Percentiles rank a stretch among this genome's conserved stretches.
phyloP scores from a whole-genome alignment of 179 eudicot genomes.

The Carnegiea gigantea region DNA sequence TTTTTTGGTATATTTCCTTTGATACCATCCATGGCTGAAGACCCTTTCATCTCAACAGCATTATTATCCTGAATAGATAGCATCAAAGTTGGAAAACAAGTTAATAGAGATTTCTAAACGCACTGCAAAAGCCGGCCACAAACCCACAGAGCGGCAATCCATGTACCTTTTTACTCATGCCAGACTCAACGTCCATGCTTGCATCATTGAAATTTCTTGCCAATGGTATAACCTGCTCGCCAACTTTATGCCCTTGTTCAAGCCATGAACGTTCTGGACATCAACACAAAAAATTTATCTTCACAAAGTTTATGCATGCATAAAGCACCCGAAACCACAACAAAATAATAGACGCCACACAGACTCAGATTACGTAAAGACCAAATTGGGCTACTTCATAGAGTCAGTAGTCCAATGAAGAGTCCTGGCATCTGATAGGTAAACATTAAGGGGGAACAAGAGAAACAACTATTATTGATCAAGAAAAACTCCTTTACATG shows the following conservation, averaged over 20 bases:
- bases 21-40: slow-evolving; percentile 36
- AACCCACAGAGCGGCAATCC: neutral
- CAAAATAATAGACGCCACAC: neutral
- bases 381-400: neutral
- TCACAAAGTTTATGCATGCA: neutral
- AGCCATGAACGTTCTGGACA: slow-evolving; percentile 85
- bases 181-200: slow-evolving; percentile 30
- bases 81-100: neutral
- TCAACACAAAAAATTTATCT: neutral
- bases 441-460: neutral
- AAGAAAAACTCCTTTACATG: neutral
- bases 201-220: slow-evolving; percentile 73
- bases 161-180: neutral
- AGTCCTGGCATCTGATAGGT: neutral
- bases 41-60: slow-evolving; percentile 56
- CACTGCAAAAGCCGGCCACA: neutral
- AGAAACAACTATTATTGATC: neutral
- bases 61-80: slow-evolving; percentile 39
- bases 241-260: slow-evolving; percentile 86
- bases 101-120: neutral
- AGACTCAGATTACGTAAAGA: neutral
- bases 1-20: slow-evolving; percentile 40
- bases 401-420: neutral
- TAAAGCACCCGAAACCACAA: neutral
- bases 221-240: slow-evolving; percentile 85